These are phyloP conservation scores for Erysimum pusillum DNA, from an alignment of 441 rosid genomes.

Conservation along the genomic window DNA sequence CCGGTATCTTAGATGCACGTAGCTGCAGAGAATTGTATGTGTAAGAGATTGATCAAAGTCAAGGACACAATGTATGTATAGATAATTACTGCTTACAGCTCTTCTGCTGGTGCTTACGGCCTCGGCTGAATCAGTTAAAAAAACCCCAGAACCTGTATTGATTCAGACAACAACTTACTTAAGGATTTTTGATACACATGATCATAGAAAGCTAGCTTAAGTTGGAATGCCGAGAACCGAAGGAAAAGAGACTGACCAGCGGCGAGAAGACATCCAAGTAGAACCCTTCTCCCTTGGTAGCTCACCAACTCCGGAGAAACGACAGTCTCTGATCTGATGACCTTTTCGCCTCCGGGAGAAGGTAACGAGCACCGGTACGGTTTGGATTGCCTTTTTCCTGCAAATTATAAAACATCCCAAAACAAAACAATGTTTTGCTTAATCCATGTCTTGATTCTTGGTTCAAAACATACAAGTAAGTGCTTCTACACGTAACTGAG, in stretches of 20 bases:
- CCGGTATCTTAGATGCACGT: conserved; percentile 81
- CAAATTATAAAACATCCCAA: not conserved
- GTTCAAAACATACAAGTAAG: not conserved
- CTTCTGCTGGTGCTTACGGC: conserved; percentile 96
- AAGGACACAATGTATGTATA: conserved; percentile 10
- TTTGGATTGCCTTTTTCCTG: conserved; percentile 57
- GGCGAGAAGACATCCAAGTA: conserved; percentile 66
- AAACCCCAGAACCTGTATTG: conserved; percentile 61
- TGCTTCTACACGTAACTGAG: not conserved
- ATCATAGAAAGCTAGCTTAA: conserved; percentile 13
- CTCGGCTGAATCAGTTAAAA: conserved; percentile 63
- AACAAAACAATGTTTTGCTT: conserved; percentile 5
- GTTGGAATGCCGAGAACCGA: not conserved
- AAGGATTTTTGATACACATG: conserved; percentile 1
- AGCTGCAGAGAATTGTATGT: conserved; percentile 62
- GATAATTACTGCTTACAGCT: conserved; percentile 65
- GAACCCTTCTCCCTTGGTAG: conserved; percentile 64
- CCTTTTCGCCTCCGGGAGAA: conserved; percentile 45
- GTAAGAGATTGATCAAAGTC: conserved; percentile 26
- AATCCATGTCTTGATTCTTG: not conserved
- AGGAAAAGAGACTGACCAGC: conserved; percentile 56
- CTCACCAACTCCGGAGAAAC: conserved; percentile 44
- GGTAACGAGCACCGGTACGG: conserved; percentile 60
- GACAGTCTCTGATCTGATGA: conserved; percentile 31
- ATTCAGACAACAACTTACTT: conserved; percentile 30